Percentiles rank a stretch among this genome's conserved stretches.
Conservation (phyloP, 441 rosid genomes). For the Jatropha multifida region DNA sequence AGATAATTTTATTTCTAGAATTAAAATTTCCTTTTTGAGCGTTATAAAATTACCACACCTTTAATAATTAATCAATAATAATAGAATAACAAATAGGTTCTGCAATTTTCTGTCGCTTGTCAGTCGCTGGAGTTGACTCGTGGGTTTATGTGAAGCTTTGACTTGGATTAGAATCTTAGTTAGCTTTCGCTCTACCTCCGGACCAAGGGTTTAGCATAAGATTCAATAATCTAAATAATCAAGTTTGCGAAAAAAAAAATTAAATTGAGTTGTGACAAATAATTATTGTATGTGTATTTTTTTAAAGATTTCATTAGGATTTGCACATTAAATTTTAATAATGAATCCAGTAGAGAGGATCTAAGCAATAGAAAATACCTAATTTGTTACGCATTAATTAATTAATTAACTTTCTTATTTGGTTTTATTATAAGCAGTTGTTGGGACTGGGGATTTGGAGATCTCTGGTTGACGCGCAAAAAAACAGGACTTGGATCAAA, state of each 20-base stretch:
- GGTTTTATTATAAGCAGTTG: background rate
- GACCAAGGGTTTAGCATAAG: conserved; percentile 9
- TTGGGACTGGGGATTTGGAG: conserved; percentile 5
- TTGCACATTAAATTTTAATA: background rate
- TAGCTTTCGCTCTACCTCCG: conserved; percentile 26
- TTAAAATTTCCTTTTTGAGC: too few relatives aligned
- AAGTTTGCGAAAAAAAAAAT: background rate
- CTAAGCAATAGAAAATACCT: background rate
- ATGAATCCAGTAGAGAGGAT: background rate
- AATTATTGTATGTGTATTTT: background rate
- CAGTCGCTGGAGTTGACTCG: conserved; percentile 26
- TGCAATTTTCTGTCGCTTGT: conserved; percentile 2
- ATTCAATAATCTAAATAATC: background rate
- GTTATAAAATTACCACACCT: too few relatives aligned
- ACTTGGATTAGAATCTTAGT: conserved; percentile 25
- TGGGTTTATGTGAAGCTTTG: conserved; percentile 5
- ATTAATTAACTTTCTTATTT: background rate
- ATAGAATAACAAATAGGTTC: background rate
- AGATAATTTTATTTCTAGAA: too few relatives aligned
- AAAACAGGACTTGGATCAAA: background rate
- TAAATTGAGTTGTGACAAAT: background rate
- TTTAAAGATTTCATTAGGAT: background rate
- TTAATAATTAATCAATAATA: background rate
- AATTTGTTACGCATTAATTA: background rate
- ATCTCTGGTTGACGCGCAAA: background rate